Base-by-base conservation (phyloP, 164 flowering plant genomes). In the Nymphaea colorata region DNA sequence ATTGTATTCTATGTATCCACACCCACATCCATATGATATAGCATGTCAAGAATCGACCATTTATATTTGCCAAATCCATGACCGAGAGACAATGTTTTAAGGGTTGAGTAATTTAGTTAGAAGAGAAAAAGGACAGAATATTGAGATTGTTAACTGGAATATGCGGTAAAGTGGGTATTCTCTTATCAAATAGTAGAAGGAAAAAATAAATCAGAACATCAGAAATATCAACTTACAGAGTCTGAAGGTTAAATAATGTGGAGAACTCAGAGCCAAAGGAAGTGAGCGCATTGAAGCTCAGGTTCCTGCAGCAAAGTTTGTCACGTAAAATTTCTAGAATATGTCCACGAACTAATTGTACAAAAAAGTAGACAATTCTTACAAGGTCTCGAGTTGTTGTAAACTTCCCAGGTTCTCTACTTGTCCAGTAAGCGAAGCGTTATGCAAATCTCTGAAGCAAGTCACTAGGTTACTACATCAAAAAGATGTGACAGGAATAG, bases 371-470 rank as follows among this genome's bases (percentile, higher is more conserved):
- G 57, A 7, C 66, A 62, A 71, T 43, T 62, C 72, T 82, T 86
- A 91, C 97, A 91, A 73, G 75, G 76, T 82, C 69, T 85, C 82
- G 72, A 91, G 94, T 70, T 84, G 72, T 68, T 81, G 86, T 78
- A 91, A 77, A 81, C 93, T 81, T 44, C 75, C 93, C 81, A 91
- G 78, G 79, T 88, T 87, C 78, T 87, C 83, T 77, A 88, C 82
- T 67, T 81, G 74, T 68, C 93, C 97, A 44, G 85, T 43, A 70
- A 91, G 90, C 47, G 97, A 88, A 43, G 93, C 81, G 77, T 88
- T 91, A 73, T 88, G 95, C 86, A 91, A 79, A 76, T 91, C 88
- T 75, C 97, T 91, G 81, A 25, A 71, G 60, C 61, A 75, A 17
- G 74, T 55, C 42, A 64, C 36, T 25, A 25, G 36, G 36, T 25